Evolutionary conservation across 257 asterid genomes (phyloP), one percentile per base, ranked within the genome.

Genomic region (Cruciata laevipes): DNA sequence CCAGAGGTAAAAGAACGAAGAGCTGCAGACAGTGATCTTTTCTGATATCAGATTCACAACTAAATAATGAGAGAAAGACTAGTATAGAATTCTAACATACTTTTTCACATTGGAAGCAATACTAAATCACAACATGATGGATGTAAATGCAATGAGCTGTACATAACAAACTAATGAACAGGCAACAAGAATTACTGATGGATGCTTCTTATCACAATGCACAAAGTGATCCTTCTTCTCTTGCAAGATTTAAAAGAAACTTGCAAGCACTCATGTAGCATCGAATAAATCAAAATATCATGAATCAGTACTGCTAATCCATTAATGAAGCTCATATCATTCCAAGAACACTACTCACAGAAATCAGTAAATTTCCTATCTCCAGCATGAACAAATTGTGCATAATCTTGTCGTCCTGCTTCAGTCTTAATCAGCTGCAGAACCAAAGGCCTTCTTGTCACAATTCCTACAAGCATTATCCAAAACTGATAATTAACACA

Each of bases 381-480:
- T 47, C 78, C 81, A 10, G 77, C 31, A 55, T 81, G 83, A 73
- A 71, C 78, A 63, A 81, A 81, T 38, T 78, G 77, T 30, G 82
- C 86, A 65, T 81, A 81, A 25, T 81, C 83, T 66, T 76, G 66
- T 63, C 52, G 72, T 33, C 78, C 83, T 42, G 57, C 71, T 44
- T 76, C 79, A 30, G 68, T 76, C 75, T 76, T 75, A 71, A 73
- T 69, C 25, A 81, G 69, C 70, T 81, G 86, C 79, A 81, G 70
- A 25, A 81, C 63, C 73, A 81, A 58, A 53, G 83, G 86, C 66
- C 86, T 73, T 71, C 86, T 81, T 30, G 86, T 81, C 56, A 81
- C 80, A 78, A 81, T 81, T 6, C 86, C 86, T 81, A 63, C 18
- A 63, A 55, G 65, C 16, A 37, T 58, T 6, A 47, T 5, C 16